Conservation (phyloP, 2,329 filamentous ascomycete genomes). For the Monosporascus sp. region DNA sequence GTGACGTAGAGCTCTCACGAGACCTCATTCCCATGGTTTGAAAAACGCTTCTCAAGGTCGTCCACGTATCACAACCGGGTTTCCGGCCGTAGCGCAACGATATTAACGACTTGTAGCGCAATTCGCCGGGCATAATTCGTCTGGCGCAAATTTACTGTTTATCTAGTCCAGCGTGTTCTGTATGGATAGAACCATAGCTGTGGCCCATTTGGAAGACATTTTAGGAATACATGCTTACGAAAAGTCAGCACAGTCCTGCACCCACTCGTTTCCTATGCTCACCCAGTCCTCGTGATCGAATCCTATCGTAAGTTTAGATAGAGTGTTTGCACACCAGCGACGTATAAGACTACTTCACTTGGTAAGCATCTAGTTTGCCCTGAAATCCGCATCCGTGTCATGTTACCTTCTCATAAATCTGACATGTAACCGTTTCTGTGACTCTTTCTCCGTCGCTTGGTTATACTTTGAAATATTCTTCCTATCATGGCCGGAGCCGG, state of each 20-base stretch:
- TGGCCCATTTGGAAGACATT: constrained; percentile 64
- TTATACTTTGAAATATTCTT: constrained; percentile 62
- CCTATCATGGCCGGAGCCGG: constrained; percentile 56
- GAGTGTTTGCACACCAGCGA: constrained; percentile 72
- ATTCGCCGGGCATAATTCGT: constrained; percentile 45
- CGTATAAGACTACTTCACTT: constrained; percentile 63
- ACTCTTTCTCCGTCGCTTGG: constrained; percentile 66
- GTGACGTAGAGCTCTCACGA: constrained; percentile 32
- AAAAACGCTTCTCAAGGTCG: constrained; percentile 72
- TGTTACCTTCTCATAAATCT: constrained; percentile 48
- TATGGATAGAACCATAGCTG: constrained; percentile 66
- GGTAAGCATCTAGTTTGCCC: constrained; percentile 66
- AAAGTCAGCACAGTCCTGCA: not conserved
- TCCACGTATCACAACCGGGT: constrained; percentile 74
- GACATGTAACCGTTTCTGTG: constrained; percentile 67
- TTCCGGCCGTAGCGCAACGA: constrained; percentile 69
- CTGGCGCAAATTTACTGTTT: constrained; percentile 48
- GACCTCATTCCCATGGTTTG: constrained; percentile 69
- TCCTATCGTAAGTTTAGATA: constrained; percentile 68
- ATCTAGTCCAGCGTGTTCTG: constrained; percentile 61
- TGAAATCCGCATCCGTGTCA: constrained; percentile 40
- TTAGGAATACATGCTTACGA: constrained; percentile 68
- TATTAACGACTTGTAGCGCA: constrained; percentile 71
- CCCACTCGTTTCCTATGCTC: constrained; percentile 16
- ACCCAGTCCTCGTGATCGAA: constrained; percentile 77